These are phyloP conservation scores for Colletotrichum trifolii DNA, from an alignment of 2,329 filamentous ascomycete species.

Conservation along the genomic window DNA sequence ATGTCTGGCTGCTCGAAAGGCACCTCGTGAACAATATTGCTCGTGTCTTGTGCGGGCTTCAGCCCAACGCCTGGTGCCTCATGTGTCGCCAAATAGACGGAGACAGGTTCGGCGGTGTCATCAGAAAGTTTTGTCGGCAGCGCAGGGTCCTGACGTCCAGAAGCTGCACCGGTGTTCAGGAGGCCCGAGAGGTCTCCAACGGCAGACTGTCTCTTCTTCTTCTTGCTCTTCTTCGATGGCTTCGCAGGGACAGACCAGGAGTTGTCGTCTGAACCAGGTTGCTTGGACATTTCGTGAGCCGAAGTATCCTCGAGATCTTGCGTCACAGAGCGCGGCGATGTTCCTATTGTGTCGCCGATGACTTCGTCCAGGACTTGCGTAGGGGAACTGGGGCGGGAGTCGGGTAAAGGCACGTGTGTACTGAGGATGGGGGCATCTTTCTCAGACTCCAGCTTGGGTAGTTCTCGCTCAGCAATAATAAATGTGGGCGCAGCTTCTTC, in stretches of 20 bases:
- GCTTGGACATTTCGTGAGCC: no score
- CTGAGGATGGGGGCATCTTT: no score
- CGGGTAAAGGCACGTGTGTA: no score
- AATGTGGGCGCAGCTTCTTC: no score
- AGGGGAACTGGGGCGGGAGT: no score
- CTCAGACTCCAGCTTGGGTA: no score
- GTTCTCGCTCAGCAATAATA: no score
- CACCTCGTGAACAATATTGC: conserved; percentile 49
- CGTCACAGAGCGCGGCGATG: no score
- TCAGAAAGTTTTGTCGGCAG: neutral
- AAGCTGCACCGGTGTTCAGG: neutral
- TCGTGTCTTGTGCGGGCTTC: conserved; percentile 48
- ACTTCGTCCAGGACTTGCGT: no score
- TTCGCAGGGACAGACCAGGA: conserved; percentile 30
- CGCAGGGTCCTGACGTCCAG: neutral
- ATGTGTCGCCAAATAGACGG: conserved; percentile 20
- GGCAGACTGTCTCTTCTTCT: conserved; percentile 42
- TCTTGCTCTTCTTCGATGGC: conserved; percentile 42
- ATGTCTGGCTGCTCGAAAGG: conserved; percentile 49
- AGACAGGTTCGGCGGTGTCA: neutral
- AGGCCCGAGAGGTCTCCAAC: neutral
- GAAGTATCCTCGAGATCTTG: no score
- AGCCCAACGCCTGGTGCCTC: conserved; percentile 41
- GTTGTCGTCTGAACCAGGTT: conserved; percentile 4
- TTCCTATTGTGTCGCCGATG: no score